These are phyloP conservation scores for Kappamyces sp. DNA, from an alignment of 192 early-diverging fungal genomes.

Conservation along the genomic window DNA sequence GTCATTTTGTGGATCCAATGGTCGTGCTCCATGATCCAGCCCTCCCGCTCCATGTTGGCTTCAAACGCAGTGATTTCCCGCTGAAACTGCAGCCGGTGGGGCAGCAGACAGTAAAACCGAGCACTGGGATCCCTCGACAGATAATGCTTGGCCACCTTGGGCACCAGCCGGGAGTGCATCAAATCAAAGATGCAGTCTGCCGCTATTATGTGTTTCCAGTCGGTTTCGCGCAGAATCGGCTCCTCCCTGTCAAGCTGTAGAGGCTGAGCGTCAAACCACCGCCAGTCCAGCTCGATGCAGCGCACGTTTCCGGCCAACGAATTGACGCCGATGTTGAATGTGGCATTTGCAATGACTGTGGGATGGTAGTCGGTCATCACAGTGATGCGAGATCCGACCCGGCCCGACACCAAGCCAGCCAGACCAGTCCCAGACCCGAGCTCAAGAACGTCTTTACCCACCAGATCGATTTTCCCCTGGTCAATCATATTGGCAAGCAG, in stretches of 20 bases:
- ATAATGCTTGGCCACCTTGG: slow-evolving; percentile 18
- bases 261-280: neutral
- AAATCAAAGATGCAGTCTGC: slow-evolving; percentile 16
- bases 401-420: slow-evolving; percentile 19
- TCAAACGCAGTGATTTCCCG: slow-evolving; percentile 13
- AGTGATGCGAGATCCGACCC: slow-evolving; percentile 1
- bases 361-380: slow-evolving; percentile 27
- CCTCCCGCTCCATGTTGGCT: slow-evolving; percentile 17
- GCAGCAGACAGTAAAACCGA: slow-evolving; percentile 8
- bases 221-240: slow-evolving; percentile 5
- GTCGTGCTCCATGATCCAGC: slow-evolving; percentile 13
- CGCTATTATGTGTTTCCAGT: slow-evolving; percentile 11
- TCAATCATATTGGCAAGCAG: slow-evolving; percentile 24
- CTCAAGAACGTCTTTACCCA: slow-evolving; percentile 19
- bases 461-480: slow-evolving; percentile 7
- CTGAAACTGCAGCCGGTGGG: slow-evolving; percentile 11
- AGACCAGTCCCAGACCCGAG: slow-evolving; percentile 31
- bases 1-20: slow-evolving; percentile 6
- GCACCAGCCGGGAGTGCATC: slow-evolving; percentile 7
- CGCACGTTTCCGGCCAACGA: neutral
- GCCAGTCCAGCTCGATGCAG: slow-evolving; percentile 23
- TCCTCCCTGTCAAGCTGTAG: neutral
- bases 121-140: slow-evolving; percentile 11
- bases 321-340: slow-evolving; percentile 19
- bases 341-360: slow-evolving; percentile 19